These are phyloP conservation scores for Solanum chmielewskii DNA, from an alignment of 257 asterid species.

Conservation along the genomic window DNA sequence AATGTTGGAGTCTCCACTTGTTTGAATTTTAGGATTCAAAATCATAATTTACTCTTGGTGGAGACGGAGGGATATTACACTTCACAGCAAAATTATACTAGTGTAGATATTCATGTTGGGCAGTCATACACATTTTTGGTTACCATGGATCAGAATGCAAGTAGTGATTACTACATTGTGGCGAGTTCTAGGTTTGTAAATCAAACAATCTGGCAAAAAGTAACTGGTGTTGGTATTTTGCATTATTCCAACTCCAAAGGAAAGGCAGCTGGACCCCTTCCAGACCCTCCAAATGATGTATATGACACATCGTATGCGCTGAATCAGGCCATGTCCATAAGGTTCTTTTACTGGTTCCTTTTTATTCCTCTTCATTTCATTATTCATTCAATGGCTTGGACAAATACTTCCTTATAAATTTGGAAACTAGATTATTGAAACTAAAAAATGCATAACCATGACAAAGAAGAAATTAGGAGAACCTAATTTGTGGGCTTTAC, in stretches of 20 bases:
- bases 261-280: slow-evolving; percentile 64
- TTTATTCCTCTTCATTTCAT: not conserved
- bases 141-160: slow-evolving; percentile 92
- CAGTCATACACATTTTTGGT: slow-evolving; percentile 79
- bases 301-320: slow-evolving; percentile 49
- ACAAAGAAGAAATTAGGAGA: not conserved
- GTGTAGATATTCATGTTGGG: slow-evolving; percentile 86
- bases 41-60: slow-evolving; percentile 71
- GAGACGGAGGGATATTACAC: slow-evolving; percentile 94
- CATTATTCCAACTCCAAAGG: slow-evolving; percentile 85
- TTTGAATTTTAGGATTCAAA: slow-evolving; percentile 84
- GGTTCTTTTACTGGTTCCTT: slow-evolving; percentile 20
- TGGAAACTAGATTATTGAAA: not conserved
- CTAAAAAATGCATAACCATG: not conserved
- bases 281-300: slow-evolving; percentile 76
- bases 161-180: slow-evolving; percentile 85
- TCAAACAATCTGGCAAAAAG: slow-evolving; percentile 76
- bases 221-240: slow-evolving; percentile 82
- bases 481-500: not conserved
- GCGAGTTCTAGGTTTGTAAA: slow-evolving; percentile 94
- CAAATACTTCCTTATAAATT: not conserved
- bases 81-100: slow-evolving; percentile 65
- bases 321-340: slow-evolving; percentile 83
- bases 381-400: not conserved
- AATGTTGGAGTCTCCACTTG: slow-evolving; percentile 79